Evolutionary conservation across 768 basidiomycete species (phyloP).

Genomic region (Leccinum variicolor): DNA sequence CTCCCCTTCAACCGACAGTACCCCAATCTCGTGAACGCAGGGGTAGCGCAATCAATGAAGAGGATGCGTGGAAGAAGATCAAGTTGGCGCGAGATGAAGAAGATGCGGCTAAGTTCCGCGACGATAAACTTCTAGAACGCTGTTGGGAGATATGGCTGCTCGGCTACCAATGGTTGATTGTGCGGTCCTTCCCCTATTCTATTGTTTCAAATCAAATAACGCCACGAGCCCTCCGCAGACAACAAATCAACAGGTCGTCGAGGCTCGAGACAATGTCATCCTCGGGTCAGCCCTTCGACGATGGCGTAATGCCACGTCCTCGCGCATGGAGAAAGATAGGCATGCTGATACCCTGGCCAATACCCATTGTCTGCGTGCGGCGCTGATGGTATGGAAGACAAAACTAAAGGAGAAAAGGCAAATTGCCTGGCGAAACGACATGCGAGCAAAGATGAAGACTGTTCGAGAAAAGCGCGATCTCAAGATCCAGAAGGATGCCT

Average conservation of each 20-base stretch:
- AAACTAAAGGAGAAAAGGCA: conserved; percentile 55
- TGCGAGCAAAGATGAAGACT: conserved; percentile 67
- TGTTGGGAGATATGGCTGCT: conserved; percentile 77
- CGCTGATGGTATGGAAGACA: conserved; percentile 51
- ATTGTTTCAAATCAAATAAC: conserved; percentile 14
- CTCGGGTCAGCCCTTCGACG: conserved; percentile 54
- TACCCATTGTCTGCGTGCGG: conserved; percentile 39
- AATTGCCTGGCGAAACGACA: conserved; percentile 60
- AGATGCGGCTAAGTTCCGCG: conserved; percentile 66
- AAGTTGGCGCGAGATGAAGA: conserved; percentile 66
- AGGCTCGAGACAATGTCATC: conserved; percentile 66
- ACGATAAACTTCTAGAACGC: conserved; percentile 59
- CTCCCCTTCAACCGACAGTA: conserved; percentile 13
- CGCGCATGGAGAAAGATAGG: conserved; percentile 37
- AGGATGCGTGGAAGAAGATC: conserved; percentile 78
- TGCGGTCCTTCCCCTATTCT: conserved; percentile 37
- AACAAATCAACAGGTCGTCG: conserved; percentile 64
- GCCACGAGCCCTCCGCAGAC: conserved; percentile 41
- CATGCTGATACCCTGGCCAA: conserved; percentile 45
- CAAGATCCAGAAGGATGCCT: conserved; percentile 53
- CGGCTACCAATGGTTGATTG: conserved; percentile 69
- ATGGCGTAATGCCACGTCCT: conserved; percentile 51
- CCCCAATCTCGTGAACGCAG: conserved; percentile 37
- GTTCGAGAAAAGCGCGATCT: conserved; percentile 55
- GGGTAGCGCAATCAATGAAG: conserved; percentile 57